Evolutionary conservation across 495 filamentous ascomycete species (phyloP).

Genomic region (Penicillium silybi): DNA sequence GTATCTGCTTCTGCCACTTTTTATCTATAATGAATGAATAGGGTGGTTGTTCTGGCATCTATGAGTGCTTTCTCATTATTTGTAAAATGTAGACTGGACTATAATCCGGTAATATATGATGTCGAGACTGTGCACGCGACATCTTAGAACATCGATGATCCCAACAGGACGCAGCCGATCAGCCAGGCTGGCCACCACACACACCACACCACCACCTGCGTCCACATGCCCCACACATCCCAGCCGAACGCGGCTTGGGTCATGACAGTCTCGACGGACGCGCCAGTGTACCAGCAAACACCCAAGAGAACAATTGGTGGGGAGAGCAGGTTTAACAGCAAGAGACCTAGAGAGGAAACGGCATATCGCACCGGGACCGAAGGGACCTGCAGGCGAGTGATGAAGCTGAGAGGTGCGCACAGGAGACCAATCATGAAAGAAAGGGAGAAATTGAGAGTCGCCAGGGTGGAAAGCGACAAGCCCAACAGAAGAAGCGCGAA

Average conservation of each 20-base stretch:
- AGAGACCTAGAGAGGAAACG: slow-evolving; percentile 22
- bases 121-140: not conserved
- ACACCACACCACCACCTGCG: slow-evolving; percentile 86
- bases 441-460: slow-evolving; percentile 94
- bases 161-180: slow-evolving; percentile 53
- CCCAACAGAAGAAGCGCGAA: slow-evolving; percentile 91
- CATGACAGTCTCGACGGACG: slow-evolving; percentile 54
- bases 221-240: slow-evolving; percentile 89
- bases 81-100: not conserved
- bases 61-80: not conserved
- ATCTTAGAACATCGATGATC: slow-evolving; percentile 36
- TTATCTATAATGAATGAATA: slow-evolving; percentile 28
- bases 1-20: slow-evolving; percentile 9
- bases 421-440: slow-evolving; percentile 81
- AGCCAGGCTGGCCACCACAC: slow-evolving; percentile 99
- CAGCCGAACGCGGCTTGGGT: slow-evolving; percentile 81
- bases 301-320: slow-evolving; percentile 61
- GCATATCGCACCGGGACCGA: slow-evolving; percentile 18
- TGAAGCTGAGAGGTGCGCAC: slow-evolving; percentile 70
- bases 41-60: slow-evolving; percentile 9
- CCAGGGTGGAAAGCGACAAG: slow-evolving; percentile 84
- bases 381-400: slow-evolving; percentile 44
- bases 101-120: not conserved
- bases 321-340: slow-evolving; percentile 55
- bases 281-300: slow-evolving; percentile 47